Evolutionary conservation across 2,329 filamentous ascomycete species (phyloP), one percentile per base, ranked within the genome.

Genomic region (Blumeria graminis): DNA sequence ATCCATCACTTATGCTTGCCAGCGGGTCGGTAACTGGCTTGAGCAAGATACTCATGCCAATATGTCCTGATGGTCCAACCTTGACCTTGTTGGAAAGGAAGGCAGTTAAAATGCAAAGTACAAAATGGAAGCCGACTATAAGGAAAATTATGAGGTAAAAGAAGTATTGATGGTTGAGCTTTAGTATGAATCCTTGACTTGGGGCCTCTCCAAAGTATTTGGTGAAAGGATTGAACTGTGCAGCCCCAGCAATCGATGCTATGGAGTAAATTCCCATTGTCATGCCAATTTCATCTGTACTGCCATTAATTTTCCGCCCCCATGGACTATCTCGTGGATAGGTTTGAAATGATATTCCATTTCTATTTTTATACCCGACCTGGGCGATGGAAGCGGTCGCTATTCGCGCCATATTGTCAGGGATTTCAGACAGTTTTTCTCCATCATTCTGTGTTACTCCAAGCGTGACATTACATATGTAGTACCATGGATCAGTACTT

Each of bases 81-180:
- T 59, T 60, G 14, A 65, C 64, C 1, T 59, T 56, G 57, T 66
- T 65, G 8, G 62, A 59, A 48, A 63, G 56, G 3, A 64, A 39
- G 0, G 63, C 63, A 4, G 63, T 61, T 1, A 63, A 50, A n/a
- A 63, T 41, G 18, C 59, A 58, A 48, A 66, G 63, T 0, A 63
- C 3, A 11, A 63, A 53, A 52, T 66, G 63, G 32, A 58, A 61
- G 0, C 55, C 54, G 8, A 51, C 56, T 3, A 65, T 61, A 7
- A 65, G 28, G 3, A 57, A 58, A 50, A 73, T 62, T 28, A 64
- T 65, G 8, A 72, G 61, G 55, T 71, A 72, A 0, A 72, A 70
- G 58, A 70, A 72, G 57, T 71, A 69, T 0, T 67, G 69, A 61
- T 73, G 73, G 0, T 68, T 69, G 32, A 72, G 63, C 35, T 69